phyloP scores from a whole-genome alignment of 805 yeast genomes.

The Saccharomyces paradoxus region DNA sequence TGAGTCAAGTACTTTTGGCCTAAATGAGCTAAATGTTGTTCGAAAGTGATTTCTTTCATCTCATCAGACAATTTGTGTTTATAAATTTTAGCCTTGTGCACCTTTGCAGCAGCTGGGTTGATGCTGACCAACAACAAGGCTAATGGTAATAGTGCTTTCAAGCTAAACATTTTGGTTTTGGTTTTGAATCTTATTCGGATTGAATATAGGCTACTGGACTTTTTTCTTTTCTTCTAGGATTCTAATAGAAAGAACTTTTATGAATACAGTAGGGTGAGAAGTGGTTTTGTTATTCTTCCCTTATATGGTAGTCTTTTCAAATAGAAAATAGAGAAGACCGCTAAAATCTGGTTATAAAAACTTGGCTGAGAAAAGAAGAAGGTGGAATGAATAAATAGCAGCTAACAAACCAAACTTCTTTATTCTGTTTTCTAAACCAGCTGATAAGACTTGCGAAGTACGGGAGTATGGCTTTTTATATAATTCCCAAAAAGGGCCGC shows the following conservation, averaged over 20 bases:
- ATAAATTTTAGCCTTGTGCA: conserved; percentile 48
- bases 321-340: background rate
- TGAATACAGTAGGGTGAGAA: background rate
- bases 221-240: background rate
- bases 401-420: background rate
- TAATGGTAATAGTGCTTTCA: conserved; percentile 23
- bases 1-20: conserved; percentile 52
- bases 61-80: conserved; percentile 47
- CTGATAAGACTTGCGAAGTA: background rate
- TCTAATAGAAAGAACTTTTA: background rate
- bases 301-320: background rate
- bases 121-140: conserved; percentile 21
- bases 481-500: background rate
- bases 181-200: background rate
- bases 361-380: background rate
- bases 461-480: background rate
- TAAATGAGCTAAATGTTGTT: conserved; percentile 48
- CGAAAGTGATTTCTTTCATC: conserved; percentile 42
- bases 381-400: background rate
- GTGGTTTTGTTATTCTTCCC: background rate
- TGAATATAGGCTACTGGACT: background rate
- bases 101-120: conserved; percentile 39
- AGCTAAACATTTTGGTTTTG: conserved; percentile 9
- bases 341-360: background rate
- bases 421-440: background rate